phyloP scores from a whole-genome alignment of 352 stramenopile species.

The Globisporangium orthogonon region DNA sequence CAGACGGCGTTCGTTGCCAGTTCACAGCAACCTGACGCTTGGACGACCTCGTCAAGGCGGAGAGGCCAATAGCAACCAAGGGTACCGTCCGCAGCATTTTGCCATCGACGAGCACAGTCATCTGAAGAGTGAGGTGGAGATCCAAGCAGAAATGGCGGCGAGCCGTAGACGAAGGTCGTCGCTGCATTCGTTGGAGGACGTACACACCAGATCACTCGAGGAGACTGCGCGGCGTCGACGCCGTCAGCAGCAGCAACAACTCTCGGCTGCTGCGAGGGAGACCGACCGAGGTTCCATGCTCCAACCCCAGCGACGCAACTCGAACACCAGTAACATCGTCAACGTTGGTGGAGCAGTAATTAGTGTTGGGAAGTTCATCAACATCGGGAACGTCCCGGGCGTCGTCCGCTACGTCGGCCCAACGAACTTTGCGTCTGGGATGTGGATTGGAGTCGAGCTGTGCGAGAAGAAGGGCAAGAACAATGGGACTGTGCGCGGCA shows the following conservation, averaged over 20 bases:
- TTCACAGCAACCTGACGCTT: constrained; percentile 32
- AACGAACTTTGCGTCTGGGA: constrained; percentile 48
- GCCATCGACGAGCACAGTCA: constrained; percentile 8
- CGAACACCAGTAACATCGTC: constrained; percentile 26
- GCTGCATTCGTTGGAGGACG: constrained; percentile 38
- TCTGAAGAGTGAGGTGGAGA: not conserved
- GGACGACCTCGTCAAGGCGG: not conserved
- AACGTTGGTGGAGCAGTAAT: constrained; percentile 34
- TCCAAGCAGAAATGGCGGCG: not conserved
- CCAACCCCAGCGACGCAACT: constrained; percentile 23
- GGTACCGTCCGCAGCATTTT: not conserved
- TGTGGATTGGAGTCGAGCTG: constrained; percentile 75
- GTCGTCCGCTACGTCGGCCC: constrained; percentile 66
- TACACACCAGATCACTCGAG: constrained; percentile 17
- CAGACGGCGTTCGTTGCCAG: constrained; percentile 33
- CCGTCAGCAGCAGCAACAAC: not conserved
- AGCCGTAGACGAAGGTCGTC: constrained; percentile 15
- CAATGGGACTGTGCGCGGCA: constrained; percentile 47
- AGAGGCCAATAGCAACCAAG: constrained; percentile 12
- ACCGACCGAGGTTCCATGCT: not conserved
- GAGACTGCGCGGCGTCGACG: not conserved
- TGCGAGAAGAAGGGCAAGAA: constrained; percentile 55
- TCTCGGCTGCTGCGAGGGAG: not conserved
- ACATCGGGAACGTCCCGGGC: constrained; percentile 43
- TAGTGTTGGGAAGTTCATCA: constrained; percentile 51